phyloP scores from a whole-genome alignment of 2,329 filamentous ascomycete genomes.

The Talaromyces sp. region DNA sequence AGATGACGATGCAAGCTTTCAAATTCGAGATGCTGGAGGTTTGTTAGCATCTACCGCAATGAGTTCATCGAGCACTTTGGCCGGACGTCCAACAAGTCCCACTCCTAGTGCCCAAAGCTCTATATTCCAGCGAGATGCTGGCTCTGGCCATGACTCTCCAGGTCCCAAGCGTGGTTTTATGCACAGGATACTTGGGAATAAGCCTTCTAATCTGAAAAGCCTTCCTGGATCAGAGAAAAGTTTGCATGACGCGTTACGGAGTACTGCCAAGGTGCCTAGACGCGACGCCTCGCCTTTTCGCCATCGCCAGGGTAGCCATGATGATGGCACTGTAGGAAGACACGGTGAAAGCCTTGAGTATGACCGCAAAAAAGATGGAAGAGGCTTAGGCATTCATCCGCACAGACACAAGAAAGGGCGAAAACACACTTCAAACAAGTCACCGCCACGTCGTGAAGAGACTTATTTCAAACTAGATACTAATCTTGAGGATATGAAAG shows the following conservation, averaged over 20 bases:
- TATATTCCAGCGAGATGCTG: slow-evolving; percentile 43
- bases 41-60: slow-evolving; percentile 17
- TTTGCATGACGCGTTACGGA: slow-evolving; percentile 25
- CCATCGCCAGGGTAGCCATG: slow-evolving; percentile 34
- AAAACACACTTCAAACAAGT: neutral
- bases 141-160: slow-evolving; percentile 34
- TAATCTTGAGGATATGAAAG: slow-evolving; percentile 84
- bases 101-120: slow-evolving; percentile 69
- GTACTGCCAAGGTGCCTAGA: slow-evolving; percentile 23
- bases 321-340: slow-evolving; percentile 23
- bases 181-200: slow-evolving; percentile 49
- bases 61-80: slow-evolving; percentile 37
- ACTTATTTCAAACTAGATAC: slow-evolving; percentile 77
- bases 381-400: slow-evolving; percentile 28
- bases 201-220: slow-evolving; percentile 35
- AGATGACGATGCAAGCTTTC: slow-evolving; percentile 56
- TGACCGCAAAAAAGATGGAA: slow-evolving; percentile 37
- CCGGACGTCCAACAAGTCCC: slow-evolving; percentile 69
- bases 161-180: slow-evolving; percentile 46
- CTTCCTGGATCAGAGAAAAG: slow-evolving; percentile 27
- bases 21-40: slow-evolving; percentile 45
- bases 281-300: slow-evolving; percentile 31
- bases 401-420: slow-evolving; percentile 21
- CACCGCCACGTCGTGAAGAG: slow-evolving; percentile 48
- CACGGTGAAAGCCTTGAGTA: slow-evolving; percentile 28